Conservation (phyloP, 192 early-diverging fungal genomes). For the Irineochytrium annulatum region DNA sequence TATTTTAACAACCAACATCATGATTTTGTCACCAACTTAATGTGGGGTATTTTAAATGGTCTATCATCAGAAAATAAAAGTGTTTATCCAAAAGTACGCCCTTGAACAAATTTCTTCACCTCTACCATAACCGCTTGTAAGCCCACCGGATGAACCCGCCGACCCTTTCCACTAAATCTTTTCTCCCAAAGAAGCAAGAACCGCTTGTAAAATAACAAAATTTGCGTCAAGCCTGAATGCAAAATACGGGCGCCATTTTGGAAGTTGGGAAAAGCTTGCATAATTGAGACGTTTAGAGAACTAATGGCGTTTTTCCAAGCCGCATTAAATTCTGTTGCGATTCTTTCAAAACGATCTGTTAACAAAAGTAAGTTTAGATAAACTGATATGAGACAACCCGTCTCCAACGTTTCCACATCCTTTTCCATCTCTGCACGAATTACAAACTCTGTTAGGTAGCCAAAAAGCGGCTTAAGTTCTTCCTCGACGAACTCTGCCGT, state of each 20-base stretch:
- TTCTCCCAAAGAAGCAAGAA: conserved; percentile 81
- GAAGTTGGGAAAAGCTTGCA: conserved; percentile 93
- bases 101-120: conserved; percentile 95
- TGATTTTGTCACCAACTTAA: too few relatives aligned
- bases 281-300: conserved; percentile 77
- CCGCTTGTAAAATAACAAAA: conserved; percentile 89
- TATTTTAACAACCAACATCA: too few relatives aligned
- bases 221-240: conserved; percentile 81
- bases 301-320: conserved; percentile 75
- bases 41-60: too few relatives aligned
- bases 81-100: too few relatives aligned
- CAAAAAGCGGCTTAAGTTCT: conserved; percentile 77
- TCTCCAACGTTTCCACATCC: conserved; percentile 19
- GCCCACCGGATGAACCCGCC: conserved; percentile 69
- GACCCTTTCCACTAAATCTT: conserved; percentile 49
- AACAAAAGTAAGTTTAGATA: conserved; percentile 6
- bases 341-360: conserved; percentile 57
- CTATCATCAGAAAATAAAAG: too few relatives aligned
- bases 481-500: conserved; percentile 84
- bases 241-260: conserved; percentile 89
- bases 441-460: conserved; percentile 77
- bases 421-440: conserved; percentile 59
- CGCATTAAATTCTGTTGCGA: conserved; percentile 71
- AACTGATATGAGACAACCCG: conserved; percentile 1
- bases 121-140: conserved; percentile 94